These are phyloP conservation scores for Ogataea henricii DNA, from an alignment of 805 yeast species.

Conservation along the genomic window DNA sequence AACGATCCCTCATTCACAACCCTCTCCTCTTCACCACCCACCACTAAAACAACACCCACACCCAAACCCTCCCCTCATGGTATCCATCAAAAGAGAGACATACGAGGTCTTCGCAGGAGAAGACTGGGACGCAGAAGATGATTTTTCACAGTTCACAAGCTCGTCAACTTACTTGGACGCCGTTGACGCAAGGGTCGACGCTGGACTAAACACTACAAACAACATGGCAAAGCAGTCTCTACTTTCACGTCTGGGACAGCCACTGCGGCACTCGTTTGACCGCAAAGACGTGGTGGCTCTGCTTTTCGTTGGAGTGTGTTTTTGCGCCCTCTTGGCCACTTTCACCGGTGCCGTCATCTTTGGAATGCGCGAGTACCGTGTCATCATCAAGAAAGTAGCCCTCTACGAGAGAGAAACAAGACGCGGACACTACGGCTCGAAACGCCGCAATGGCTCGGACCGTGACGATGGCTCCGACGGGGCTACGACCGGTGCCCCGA, in stretches of 20 bases:
- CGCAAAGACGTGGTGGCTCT: constrained; percentile 19
- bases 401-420: constrained; percentile 14
- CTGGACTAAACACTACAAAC: constrained; percentile 9
- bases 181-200: constrained; percentile 4
- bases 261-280: constrained; percentile 17
- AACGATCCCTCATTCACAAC: not conserved
- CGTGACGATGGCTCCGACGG: not conserved
- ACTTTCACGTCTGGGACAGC: constrained; percentile 15
- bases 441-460: not conserved
- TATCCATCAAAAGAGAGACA: constrained; percentile 10
- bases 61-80: not conserved
- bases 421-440: constrained; percentile 1
- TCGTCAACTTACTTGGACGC: constrained; percentile 8
- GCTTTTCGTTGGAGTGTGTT: constrained; percentile 17
- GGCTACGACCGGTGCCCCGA: not conserved
- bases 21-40: not conserved
- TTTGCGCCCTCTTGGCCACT: constrained; percentile 16
- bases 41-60: not conserved
- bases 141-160: constrained; percentile 15
- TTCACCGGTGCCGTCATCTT: constrained; percentile 19
- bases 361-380: constrained; percentile 21
- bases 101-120: constrained; percentile 13
- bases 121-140: constrained; percentile 9
- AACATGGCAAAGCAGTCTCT: constrained; percentile 13
- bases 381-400: constrained; percentile 16